A percentile compares a stretch with the other conserved stretches of the same genome.
phyloP scores from a whole-genome alignment of 192 early-diverging fungal species.

The Diversispora epigaea region DNA sequence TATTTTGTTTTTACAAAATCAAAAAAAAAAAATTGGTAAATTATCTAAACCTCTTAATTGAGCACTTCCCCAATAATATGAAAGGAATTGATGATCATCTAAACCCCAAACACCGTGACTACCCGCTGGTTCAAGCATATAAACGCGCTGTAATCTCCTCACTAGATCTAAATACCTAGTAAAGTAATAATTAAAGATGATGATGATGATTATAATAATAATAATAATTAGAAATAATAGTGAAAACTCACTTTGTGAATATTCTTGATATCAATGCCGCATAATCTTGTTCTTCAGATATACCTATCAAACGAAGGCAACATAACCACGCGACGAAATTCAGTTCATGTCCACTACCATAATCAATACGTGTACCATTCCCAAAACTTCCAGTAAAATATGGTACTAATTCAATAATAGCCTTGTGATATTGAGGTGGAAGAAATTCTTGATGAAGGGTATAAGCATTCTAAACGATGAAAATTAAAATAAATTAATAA shows the following conservation, averaged over 20 bases:
- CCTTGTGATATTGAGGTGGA: conserved; percentile 42
- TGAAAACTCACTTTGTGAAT: conserved; percentile 54
- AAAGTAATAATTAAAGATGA: conserved; percentile 19
- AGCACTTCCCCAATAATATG: conserved; percentile 90
- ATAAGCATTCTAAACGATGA: conserved; percentile 31
- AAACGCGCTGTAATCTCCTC: conserved; percentile 76
- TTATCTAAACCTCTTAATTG: conserved; percentile 68
- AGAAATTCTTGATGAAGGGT: conserved; percentile 40
- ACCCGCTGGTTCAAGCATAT: conserved; percentile 92
- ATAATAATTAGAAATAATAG: not conserved
- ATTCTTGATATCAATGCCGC: conserved; percentile 69
- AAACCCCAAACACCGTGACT: conserved; percentile 97
- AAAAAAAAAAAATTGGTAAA: not conserved
- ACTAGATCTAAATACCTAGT: conserved; percentile 78
- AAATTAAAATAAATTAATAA: not conserved
- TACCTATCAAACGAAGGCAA: conserved; percentile 71
- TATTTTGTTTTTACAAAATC: conserved; percentile 29
- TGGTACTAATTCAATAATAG: conserved; percentile 66
- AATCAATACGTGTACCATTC: conserved; percentile 88
- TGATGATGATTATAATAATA: not conserved
- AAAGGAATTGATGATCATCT: conserved; percentile 96
- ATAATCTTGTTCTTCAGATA: conserved; percentile 63
- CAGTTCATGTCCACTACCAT: conserved; percentile 96
- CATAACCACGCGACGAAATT: conserved; percentile 83
- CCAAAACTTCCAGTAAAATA: conserved; percentile 83